phyloP scores from a whole-genome alignment of 805 yeast species.

The Wickerhamomyces canadensis region DNA sequence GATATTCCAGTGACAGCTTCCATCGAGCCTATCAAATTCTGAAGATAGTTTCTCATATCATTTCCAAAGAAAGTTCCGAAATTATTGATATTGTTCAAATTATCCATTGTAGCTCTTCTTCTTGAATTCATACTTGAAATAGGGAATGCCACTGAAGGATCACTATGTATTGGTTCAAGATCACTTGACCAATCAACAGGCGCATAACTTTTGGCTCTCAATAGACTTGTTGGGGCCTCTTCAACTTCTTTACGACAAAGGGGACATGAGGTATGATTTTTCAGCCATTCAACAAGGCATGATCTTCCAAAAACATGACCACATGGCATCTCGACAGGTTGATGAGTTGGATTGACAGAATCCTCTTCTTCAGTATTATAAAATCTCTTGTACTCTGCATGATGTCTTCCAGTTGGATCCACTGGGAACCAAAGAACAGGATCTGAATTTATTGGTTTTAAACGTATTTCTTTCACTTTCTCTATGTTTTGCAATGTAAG shows the following conservation, averaged over 20 bases:
- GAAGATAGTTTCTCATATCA: too few species aligned
- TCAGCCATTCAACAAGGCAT: constrained; percentile 81
- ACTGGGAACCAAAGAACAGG: constrained; percentile 15
- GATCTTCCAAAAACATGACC: constrained; percentile 79
- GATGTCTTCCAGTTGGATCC: constrained; percentile 11
- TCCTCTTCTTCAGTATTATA: background rate
- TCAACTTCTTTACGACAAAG: constrained; percentile 44
- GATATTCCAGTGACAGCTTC: too few species aligned
- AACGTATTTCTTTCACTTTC: background rate
- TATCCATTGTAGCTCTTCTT: background rate
- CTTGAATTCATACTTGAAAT: background rate
- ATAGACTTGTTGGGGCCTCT: constrained; percentile 4
- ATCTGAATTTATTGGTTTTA: constrained; percentile 6
- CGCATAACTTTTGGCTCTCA: constrained; percentile 9
- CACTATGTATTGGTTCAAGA: constrained; percentile 9
- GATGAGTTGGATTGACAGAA: too few species aligned
- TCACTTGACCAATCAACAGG: constrained; percentile 18
- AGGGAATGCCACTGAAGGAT: constrained; percentile 18
- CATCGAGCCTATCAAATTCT: too few species aligned
- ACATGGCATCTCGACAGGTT: constrained; percentile 76
- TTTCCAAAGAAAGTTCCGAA: too few species aligned
- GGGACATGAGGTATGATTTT: constrained; percentile 72
- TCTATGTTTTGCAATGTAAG: background rate
- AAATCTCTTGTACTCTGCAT: constrained; percentile 6
- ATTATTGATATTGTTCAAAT: too few species aligned